These are phyloP conservation scores for Schwanniomyces vanrijiae DNA, from an alignment of 805 yeast genomes.

Conservation along the genomic window DNA sequence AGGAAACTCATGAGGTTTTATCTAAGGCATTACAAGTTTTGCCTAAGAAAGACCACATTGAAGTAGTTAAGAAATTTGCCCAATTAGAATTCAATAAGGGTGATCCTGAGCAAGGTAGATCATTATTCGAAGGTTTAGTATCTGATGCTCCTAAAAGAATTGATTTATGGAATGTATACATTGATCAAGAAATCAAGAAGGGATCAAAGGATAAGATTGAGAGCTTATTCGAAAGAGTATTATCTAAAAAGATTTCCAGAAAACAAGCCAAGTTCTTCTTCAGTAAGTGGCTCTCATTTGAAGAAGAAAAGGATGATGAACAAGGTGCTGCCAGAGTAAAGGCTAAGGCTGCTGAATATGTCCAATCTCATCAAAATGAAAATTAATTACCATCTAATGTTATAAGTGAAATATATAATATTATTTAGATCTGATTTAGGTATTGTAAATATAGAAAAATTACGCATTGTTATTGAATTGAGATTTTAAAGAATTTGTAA, in stretches of 20 bases:
- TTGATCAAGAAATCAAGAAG: constrained; percentile 85
- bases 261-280: constrained; percentile 95
- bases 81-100: constrained; percentile 85
- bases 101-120: constrained; percentile 91
- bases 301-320: constrained; percentile 65
- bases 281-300: constrained; percentile 85
- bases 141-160: constrained; percentile 89
- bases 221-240: constrained; percentile 79
- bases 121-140: constrained; percentile 87
- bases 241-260: constrained; percentile 63
- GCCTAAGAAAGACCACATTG: constrained; percentile 73
- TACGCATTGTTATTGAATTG: background rate
- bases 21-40: constrained; percentile 71
- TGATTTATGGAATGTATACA: constrained; percentile 92
- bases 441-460: background rate
- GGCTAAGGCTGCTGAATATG: constrained; percentile 85
- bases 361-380: constrained; percentile 25
- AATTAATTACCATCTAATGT: background rate
- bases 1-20: constrained; percentile 69
- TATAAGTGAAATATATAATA: background rate
- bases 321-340: constrained; percentile 81
- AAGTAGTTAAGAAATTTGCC: constrained; percentile 83
- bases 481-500: too few species aligned
- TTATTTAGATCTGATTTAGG: background rate
- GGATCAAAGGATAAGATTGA: constrained; percentile 65